Evolutionary conservation across 257 asterid genomes (phyloP).

Genomic region (Salvia splendens): DNA sequence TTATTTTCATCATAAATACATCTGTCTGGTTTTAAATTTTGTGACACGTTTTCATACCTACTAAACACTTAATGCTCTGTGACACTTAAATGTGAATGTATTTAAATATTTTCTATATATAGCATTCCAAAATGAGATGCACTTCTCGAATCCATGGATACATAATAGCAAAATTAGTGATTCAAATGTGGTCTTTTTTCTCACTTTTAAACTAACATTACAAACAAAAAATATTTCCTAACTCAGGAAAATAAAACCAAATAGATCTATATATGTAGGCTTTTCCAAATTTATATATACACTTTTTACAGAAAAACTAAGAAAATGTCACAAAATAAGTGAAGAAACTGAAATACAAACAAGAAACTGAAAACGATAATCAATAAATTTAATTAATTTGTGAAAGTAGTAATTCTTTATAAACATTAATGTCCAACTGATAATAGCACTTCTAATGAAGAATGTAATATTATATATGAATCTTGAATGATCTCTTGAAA

Average conservation of each 20-base stretch:
- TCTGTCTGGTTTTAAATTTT: not conserved
- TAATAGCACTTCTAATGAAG: not conserved
- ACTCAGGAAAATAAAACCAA: slow-evolving; percentile 6
- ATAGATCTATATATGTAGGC: not conserved
- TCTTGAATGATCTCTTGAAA: too few species aligned
- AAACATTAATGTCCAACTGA: not conserved
- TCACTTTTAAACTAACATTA: not conserved
- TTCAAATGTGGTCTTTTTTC: not conserved
- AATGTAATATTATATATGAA: not conserved
- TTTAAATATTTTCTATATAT: not conserved
- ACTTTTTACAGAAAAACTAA: not conserved
- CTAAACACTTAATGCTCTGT: slow-evolving; percentile 6
- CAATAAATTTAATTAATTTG: too few species aligned
- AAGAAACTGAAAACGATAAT: not conserved
- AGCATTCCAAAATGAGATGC: not conserved
- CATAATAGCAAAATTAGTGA: not conserved
- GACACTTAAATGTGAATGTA: slow-evolving; percentile 7
- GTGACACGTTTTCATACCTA: slow-evolving; percentile 12
- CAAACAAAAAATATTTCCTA: slow-evolving; percentile 2
- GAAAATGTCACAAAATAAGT: not conserved
- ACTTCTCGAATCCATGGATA: slow-evolving; percentile 5
- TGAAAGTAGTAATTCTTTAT: too few species aligned
- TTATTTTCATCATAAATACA: slow-evolving; percentile 5
- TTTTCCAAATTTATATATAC: not conserved
- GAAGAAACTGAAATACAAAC: not conserved